Percentiles rank a stretch among this genome's conserved stretches.
Evolutionary conservation across 2,329 filamentous ascomycete genomes (phyloP).

Genomic region (Microascus cirrosus): DNA sequence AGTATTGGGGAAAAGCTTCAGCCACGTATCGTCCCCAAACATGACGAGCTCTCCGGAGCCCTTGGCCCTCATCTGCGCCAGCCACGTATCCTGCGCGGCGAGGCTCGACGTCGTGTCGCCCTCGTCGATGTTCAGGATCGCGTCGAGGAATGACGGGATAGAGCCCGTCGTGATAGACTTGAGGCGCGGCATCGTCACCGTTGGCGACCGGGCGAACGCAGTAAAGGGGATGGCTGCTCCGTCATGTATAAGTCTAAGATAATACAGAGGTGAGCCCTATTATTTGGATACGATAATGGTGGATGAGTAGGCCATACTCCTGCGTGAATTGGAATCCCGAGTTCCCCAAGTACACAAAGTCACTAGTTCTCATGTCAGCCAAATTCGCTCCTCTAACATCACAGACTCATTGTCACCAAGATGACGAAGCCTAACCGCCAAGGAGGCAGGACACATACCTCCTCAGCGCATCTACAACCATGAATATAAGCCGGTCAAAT

Average conservation of each 20-base stretch:
- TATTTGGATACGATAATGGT: background rate
- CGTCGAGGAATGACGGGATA: conserved; percentile 94
- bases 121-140: conserved; percentile 93
- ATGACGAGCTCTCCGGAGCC: conserved; percentile 68
- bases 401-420: background rate
- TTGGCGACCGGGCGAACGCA: conserved; percentile 89
- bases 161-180: conserved; percentile 97
- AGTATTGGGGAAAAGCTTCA: conserved; percentile 85
- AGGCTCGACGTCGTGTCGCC: conserved; percentile 84
- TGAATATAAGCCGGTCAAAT: conserved; percentile 88
- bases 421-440: background rate
- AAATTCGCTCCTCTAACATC: background rate
- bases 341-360: conserved; percentile 76
- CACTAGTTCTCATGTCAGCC: conserved; percentile 38
- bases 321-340: conserved; percentile 87
- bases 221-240: conserved; percentile 87
- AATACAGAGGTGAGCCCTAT: background rate
- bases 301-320: conserved; percentile 41
- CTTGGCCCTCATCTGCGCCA: conserved; percentile 78
- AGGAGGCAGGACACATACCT: conserved; percentile 42
- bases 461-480: conserved; percentile 92
- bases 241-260: conserved; percentile 62
- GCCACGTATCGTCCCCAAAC: conserved; percentile 97
- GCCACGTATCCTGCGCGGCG: conserved; percentile 85
- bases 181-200: conserved; percentile 94